Evolutionary conservation across 306 rosid species (phyloP), one percentile per base, ranked within the genome.

Genomic region (Crotalaria pallida): DNA sequence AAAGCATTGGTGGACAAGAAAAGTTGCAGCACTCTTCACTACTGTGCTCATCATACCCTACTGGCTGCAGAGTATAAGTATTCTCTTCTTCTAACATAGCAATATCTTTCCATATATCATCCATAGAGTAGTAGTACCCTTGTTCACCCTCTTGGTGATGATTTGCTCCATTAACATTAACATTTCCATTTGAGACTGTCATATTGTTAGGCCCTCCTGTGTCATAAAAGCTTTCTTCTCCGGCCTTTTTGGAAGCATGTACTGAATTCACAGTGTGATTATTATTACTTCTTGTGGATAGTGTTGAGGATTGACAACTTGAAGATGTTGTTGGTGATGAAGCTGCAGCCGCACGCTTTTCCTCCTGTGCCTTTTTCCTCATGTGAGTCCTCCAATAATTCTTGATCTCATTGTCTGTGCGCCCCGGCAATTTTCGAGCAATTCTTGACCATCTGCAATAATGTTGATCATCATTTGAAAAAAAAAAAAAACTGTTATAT

Each of bases 381-480:
- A 82, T 82, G 68, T 84, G 88, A 29, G 96, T 91, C 78, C 97
- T 89, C 99, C 99, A 95, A 5, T 82, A 95, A 62, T 95, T 95
- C 90, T 95, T 95, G 11, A 95, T 95, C 86, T 95, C 99, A 12
- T 95, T 95, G 44, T 95, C 99, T 0, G 99, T 95, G 48, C 99
- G 87, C 45, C 99, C 99, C 0, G 99, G 99, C 21, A 95, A 26
- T 69, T 83, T 95, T 8, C 91, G 77, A 15, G 99, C 99, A 77
- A 95, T 95, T 80, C 88, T 86, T 24, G 99, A 95, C 99, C 99
- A 95, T 70, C 99, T 95, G 79, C 60, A 72, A n/a, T n/a, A n/a
- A n/a, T 7, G 0, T 51, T 47, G 41, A 78, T 56, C 75, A 56
- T 31, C n/a, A 71, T 16, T n/a, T n/a, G n/a, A n/a, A n/a, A n/a